Evolutionary conservation across 345 rosid genomes (phyloP).

Genomic region (Eucalyptus leucophloia): DNA sequence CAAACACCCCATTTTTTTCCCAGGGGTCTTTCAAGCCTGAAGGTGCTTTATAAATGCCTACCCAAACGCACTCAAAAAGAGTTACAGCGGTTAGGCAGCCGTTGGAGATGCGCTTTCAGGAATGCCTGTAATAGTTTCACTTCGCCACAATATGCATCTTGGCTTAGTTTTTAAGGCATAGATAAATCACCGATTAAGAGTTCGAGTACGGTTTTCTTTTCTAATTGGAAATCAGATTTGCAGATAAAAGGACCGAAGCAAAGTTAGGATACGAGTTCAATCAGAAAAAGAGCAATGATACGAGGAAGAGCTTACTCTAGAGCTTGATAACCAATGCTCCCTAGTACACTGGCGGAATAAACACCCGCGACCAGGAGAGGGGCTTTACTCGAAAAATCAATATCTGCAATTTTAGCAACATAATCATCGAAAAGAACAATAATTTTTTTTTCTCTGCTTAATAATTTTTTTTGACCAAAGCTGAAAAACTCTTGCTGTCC

Average conservation of each 20-base stretch:
- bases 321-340: constrained; percentile 3
- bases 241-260: neutral
- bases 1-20: no score
- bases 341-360: neutral
- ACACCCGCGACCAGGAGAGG: neutral
- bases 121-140: neutral
- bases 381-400: neutral
- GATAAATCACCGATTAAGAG: neutral
- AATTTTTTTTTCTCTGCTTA: no score
- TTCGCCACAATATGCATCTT: neutral
- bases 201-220: neutral
- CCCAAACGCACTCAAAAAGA: neutral
- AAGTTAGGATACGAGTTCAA: neutral
- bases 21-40: no score
- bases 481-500: no score
- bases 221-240: neutral
- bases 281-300: no score
- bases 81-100: neutral
- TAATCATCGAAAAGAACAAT: neutral
- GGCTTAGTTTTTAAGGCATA: neutral
- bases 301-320: neutral
- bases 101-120: neutral
- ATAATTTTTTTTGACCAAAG: no score
- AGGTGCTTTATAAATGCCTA: no score
- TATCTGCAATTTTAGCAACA: neutral